These are phyloP conservation scores for Solanum peruvianum DNA, from an alignment of 257 asterid genomes.

Conservation along the genomic window DNA sequence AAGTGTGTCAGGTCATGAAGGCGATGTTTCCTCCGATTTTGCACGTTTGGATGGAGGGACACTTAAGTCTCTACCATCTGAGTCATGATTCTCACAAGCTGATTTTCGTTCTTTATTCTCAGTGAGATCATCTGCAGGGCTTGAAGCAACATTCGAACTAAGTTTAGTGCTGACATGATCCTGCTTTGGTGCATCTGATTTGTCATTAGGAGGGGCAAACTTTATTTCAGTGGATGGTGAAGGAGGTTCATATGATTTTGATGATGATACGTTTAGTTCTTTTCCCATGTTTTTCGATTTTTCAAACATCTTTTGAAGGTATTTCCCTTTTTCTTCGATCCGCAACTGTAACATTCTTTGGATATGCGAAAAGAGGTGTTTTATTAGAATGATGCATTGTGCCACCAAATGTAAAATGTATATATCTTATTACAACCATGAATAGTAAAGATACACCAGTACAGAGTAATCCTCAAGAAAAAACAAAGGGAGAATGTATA, in stretches of 20 bases:
- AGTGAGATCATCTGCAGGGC: conserved; percentile 3
- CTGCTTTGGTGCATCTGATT: conserved; percentile 13
- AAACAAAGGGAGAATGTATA: not conserved
- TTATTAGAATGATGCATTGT: not conserved
- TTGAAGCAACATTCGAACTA: conserved; percentile 2
- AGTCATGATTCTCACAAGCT: conserved; percentile 15
- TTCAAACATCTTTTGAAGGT: conserved; percentile 67
- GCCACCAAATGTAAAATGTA: not conserved
- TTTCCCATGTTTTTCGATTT: conserved; percentile 60
- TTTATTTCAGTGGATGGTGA: conserved; percentile 6
- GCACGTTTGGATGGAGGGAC: conserved; percentile 24
- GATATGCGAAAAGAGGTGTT: conserved; percentile 26
- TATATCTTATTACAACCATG: not conserved
- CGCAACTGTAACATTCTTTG: conserved; percentile 70
- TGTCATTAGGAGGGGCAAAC: conserved; percentile 8
- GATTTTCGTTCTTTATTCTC: conserved; percentile 11
- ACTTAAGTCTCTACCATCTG: not conserved
- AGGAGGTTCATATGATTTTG: conserved; percentile 18
- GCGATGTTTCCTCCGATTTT: conserved; percentile 21
- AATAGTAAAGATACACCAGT: not conserved
- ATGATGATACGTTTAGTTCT: conserved; percentile 23
- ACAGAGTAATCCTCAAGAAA: not conserved
- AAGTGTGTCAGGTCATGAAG: not conserved
- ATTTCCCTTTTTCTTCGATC: conserved; percentile 76
- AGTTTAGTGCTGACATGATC: not conserved